A percentile compares a stretch with the other conserved stretches of the same genome.
These are phyloP conservation scores for Zygoascus tannicola DNA, from an alignment of 805 yeast species.

Conservation along the genomic window DNA sequence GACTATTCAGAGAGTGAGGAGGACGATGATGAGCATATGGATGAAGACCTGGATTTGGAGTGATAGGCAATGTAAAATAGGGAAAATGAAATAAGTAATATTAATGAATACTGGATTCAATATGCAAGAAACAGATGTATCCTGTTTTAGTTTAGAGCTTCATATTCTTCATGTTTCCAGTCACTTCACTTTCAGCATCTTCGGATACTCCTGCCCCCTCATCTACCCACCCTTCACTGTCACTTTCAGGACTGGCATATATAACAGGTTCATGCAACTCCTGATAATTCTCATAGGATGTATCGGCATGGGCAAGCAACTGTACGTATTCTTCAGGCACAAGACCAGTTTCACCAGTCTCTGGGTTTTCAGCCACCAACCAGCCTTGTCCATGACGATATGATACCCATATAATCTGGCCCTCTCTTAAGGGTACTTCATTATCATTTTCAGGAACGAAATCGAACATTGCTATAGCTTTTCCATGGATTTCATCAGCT, in stretches of 20 bases:
- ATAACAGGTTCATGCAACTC: slow-evolving; percentile 2
- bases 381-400: slow-evolving; percentile 98
- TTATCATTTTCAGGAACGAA: slow-evolving; percentile 91
- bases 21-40: slow-evolving; percentile 30
- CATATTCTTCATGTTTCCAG: background rate
- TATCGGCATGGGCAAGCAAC: slow-evolving; percentile 12
- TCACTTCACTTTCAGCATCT: slow-evolving; percentile 1
- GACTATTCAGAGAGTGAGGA: slow-evolving; percentile 24
- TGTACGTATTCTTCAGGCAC: slow-evolving; percentile 94
- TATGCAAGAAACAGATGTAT: background rate
- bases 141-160: background rate
- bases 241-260: slow-evolving; percentile 17
- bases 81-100: too few relatives aligned
- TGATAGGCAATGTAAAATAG: too few relatives aligned
- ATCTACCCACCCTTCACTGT: slow-evolving; percentile 24
- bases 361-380: slow-evolving; percentile 82
- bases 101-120: background rate
- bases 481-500: slow-evolving; percentile 39
- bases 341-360: slow-evolving; percentile 72
- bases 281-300: background rate
- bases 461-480: slow-evolving; percentile 82
- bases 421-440: slow-evolving; percentile 68
- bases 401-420: slow-evolving; percentile 75
- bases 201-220: slow-evolving; percentile 19
- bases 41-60: slow-evolving; percentile 1